A percentile compares a stretch with the other conserved stretches of the same genome.
Evolutionary conservation across 2,329 filamentous ascomycete genomes (phyloP).

Genomic region (Ceratocystis papillata): DNA sequence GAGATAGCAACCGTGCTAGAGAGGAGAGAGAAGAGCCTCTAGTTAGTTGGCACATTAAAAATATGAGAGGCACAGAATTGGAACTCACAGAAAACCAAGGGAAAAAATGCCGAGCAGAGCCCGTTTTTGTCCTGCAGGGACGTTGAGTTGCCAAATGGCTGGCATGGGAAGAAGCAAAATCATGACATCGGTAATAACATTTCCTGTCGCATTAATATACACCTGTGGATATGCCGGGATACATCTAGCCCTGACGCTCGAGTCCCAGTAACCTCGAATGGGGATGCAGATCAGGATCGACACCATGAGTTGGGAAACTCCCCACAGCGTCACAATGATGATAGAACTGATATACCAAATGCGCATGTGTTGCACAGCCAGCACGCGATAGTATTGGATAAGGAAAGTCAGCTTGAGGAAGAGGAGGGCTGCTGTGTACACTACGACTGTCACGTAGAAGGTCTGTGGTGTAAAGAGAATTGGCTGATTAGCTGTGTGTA

Average conservation of each 20-base stretch:
- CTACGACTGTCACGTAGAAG: slow-evolving; percentile 30
- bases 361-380: slow-evolving; percentile 28
- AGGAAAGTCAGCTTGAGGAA: slow-evolving; percentile 33
- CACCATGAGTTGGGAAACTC: slow-evolving; percentile 28
- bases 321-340: slow-evolving; percentile 29
- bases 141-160: slow-evolving; percentile 27
- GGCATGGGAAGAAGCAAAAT: slow-evolving; percentile 29
- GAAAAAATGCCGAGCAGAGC: slow-evolving; percentile 29
- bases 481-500: neutral
- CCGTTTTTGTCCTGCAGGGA: slow-evolving; percentile 26
- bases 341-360: slow-evolving; percentile 28
- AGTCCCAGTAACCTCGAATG: slow-evolving; percentile 29
- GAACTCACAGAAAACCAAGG: slow-evolving; percentile 29
- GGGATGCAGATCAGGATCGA: slow-evolving; percentile 28
- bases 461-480: slow-evolving; percentile 25
- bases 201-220: slow-evolving; percentile 29
- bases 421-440: slow-evolving; percentile 30
- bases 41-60: neutral
- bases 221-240: slow-evolving; percentile 26
- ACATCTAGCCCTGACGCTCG: slow-evolving; percentile 25
- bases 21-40: neutral
- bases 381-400: slow-evolving; percentile 33
- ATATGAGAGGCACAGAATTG: no score
- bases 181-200: slow-evolving; percentile 29
- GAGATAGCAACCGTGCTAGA: slow-evolving; percentile 27